phyloP scores from a whole-genome alignment of 805 yeast genomes.

The Ogataea neopini region DNA sequence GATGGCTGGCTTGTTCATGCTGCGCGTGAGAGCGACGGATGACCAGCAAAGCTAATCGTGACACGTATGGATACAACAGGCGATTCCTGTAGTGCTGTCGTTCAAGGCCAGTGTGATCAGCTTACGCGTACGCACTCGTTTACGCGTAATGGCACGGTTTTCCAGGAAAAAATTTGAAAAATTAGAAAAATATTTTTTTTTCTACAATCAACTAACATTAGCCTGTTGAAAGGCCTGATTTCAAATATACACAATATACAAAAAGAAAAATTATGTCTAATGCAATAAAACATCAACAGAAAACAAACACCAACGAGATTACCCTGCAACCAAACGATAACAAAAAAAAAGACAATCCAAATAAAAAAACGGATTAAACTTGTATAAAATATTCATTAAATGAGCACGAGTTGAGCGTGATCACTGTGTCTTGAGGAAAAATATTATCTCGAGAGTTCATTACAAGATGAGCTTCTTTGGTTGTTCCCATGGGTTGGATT shows the following conservation, averaged over 20 bases:
- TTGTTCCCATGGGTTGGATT: conserved; percentile 97
- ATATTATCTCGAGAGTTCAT: conserved; percentile 19
- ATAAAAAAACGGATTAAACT: conserved; percentile 7
- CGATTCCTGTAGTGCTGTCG: too few relatives aligned
- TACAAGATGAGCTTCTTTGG: conserved; percentile 77
- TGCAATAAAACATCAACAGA: conserved; percentile 17
- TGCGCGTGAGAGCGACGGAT: too few relatives aligned
- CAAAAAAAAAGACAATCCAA: not conserved
- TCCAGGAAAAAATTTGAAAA: too few relatives aligned
- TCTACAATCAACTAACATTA: too few relatives aligned
- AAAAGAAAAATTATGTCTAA: conserved; percentile 15
- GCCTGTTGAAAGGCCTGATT: conserved; percentile 28
- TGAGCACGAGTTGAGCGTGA: conserved; percentile 36
- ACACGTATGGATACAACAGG: too few relatives aligned
- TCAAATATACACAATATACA: conserved; percentile 23
- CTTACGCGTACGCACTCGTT: too few relatives aligned
- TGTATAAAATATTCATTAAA: conserved; percentile 11
- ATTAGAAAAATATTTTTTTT: too few relatives aligned
- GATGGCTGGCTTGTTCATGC: too few relatives aligned
- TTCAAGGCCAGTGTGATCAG: too few relatives aligned
- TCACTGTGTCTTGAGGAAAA: conserved; percentile 1
- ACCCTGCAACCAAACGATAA: conserved; percentile 10
- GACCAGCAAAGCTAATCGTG: too few relatives aligned
- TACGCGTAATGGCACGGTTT: too few relatives aligned
- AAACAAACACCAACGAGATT: conserved; percentile 6